Evolutionary conservation across 2,329 filamentous ascomycete genomes (phyloP).

Genomic region (Zopfia rhizophila): DNA sequence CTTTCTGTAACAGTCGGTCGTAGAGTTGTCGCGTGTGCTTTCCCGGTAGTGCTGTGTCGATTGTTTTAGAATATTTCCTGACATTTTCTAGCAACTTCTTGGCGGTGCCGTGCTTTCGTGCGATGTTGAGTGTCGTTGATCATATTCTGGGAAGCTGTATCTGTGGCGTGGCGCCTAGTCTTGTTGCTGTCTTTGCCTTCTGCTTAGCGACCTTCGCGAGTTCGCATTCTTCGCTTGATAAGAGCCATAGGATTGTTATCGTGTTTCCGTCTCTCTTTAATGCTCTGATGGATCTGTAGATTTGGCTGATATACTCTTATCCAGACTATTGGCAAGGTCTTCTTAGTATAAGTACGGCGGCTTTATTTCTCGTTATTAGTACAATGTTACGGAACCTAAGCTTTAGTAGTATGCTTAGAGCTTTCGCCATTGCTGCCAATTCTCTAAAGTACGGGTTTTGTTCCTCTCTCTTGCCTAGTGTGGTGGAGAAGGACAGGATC

Average conservation of each 20-base stretch:
- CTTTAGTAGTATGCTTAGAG: conserved; percentile 14
- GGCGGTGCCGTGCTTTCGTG: conserved; percentile 16
- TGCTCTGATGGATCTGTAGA: conserved; percentile 15
- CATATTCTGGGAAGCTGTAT: conserved; percentile 16
- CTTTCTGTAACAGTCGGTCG: conserved; percentile 15
- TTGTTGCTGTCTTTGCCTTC: conserved; percentile 16
- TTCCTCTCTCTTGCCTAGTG: conserved; percentile 20
- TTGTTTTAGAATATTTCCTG: conserved; percentile 15
- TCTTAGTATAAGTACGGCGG: conserved; percentile 19
- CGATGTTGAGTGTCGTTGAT: conserved; percentile 18
- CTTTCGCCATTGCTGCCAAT: conserved; percentile 14
- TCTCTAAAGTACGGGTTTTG: conserved; percentile 16
- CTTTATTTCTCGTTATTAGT: conserved; percentile 21
- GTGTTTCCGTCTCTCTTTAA: conserved; percentile 17
- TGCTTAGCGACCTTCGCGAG: conserved; percentile 17
- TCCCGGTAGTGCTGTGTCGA: conserved; percentile 19
- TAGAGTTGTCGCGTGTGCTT: conserved; percentile 19
- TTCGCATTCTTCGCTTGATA: conserved; percentile 20
- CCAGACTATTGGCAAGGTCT: conserved; percentile 18
- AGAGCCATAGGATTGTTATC: conserved; percentile 20
- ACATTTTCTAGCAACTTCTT: conserved; percentile 19
- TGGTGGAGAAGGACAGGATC: conserved; percentile 19
- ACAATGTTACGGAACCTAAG: conserved; percentile 18
- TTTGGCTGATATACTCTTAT: conserved; percentile 15
- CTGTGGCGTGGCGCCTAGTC: conserved; percentile 11